phyloP scores from a whole-genome alignment of 805 yeast genomes.

The Wickerhamiella dianesei region DNA sequence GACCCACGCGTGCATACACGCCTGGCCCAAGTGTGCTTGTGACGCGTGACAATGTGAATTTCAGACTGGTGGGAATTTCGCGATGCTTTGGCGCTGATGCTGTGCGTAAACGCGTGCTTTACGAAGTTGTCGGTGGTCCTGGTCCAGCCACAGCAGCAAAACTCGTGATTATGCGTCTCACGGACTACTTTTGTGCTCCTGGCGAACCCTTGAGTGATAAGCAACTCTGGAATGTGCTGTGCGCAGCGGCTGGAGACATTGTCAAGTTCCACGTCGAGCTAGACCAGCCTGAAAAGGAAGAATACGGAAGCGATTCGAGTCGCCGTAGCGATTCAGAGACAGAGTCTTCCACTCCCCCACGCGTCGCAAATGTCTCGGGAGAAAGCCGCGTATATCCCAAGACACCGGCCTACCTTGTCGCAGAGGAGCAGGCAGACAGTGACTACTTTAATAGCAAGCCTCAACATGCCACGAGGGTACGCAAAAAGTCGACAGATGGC shows the following conservation, averaged over 20 bases:
- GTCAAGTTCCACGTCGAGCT: constrained; percentile 16
- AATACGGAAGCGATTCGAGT: neutral
- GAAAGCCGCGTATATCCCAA: constrained; percentile 32
- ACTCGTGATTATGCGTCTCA: constrained; percentile 36
- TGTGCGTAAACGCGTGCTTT: constrained; percentile 31
- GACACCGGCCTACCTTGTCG: constrained; percentile 56
- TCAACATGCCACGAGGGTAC: constrained; percentile 1
- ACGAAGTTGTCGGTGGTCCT: constrained; percentile 8
- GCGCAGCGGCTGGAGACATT: constrained; percentile 20
- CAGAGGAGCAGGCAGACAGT: constrained; percentile 18
- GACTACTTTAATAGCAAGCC: constrained; percentile 15
- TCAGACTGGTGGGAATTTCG: constrained; percentile 34
- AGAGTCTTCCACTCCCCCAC: neutral
- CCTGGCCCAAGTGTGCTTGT: constrained; percentile 33
- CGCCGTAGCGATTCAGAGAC: neutral
- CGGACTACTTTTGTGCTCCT: constrained; percentile 48
- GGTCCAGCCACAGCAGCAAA: constrained; percentile 16
- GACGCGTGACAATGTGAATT: constrained; percentile 49
- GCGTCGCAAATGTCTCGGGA: neutral
- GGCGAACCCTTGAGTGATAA: constrained; percentile 22
- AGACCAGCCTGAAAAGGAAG: neutral
- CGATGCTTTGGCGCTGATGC: constrained; percentile 22
- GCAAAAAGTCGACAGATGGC: neutral
- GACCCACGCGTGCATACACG: constrained; percentile 26
- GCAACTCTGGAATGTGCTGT: constrained; percentile 19